These are phyloP conservation scores for Senecio squalidus DNA, from an alignment of 140 eudicot genomes.

Conservation along the genomic window DNA sequence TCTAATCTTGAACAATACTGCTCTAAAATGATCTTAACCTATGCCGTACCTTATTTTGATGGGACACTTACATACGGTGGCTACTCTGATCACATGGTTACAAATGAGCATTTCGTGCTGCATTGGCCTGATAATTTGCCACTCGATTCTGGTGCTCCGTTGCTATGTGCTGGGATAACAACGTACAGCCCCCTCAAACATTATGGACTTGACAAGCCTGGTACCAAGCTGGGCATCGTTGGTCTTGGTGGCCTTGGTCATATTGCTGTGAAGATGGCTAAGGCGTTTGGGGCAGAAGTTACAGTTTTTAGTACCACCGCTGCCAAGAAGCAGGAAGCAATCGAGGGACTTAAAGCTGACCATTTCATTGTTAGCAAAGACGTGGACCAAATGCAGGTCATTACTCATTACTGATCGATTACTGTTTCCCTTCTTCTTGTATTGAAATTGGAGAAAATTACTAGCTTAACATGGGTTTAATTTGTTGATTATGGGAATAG, in stretches of 20 bases:
- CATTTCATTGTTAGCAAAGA: slow-evolving; percentile 19
- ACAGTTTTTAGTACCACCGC: slow-evolving; percentile 26
- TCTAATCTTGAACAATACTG: slow-evolving; percentile 23
- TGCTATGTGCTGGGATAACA: slow-evolving; percentile 35
- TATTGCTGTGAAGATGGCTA: slow-evolving; percentile 27
- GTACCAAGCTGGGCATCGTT: slow-evolving; percentile 20
- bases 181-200: slow-evolving; percentile 29
- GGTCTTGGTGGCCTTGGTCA: slow-evolving; percentile 51
- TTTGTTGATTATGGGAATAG: not conserved
- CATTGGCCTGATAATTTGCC: slow-evolving; percentile 17
- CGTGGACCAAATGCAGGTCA: slow-evolving; percentile 9
- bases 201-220: slow-evolving; percentile 26
- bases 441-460: too few species aligned
- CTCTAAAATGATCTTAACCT: slow-evolving; percentile 11
- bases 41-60: slow-evolving; percentile 6
- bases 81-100: slow-evolving; percentile 27
- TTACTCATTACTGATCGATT: not conserved
- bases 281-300: slow-evolving; percentile 29
- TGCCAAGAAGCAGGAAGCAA: slow-evolving; percentile 21
- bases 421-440: too few species aligned
- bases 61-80: slow-evolving; percentile 28
- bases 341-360: slow-evolving; percentile 27
- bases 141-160: slow-evolving; percentile 23
- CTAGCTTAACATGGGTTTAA: not conserved
- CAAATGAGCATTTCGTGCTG: slow-evolving; percentile 16